These are phyloP conservation scores for Corylus heterophylla DNA, from an alignment of 306 rosid genomes.

Conservation along the genomic window DNA sequence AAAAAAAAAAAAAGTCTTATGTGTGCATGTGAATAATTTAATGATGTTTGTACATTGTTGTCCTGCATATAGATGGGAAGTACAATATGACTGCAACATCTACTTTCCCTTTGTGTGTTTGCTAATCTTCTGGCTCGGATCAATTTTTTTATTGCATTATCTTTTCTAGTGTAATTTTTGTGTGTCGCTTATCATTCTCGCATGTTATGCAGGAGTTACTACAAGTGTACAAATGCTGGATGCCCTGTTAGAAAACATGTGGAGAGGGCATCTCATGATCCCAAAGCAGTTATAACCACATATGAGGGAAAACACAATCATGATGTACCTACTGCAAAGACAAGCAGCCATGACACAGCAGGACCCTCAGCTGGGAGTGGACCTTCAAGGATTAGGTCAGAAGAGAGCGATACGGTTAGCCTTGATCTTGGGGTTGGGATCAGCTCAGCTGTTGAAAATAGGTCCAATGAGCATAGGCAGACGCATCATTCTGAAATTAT, in stretches of 20 bases:
- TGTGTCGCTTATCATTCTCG: slow-evolving; percentile 31
- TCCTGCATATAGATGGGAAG: not conserved
- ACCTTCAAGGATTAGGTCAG: slow-evolving; percentile 58
- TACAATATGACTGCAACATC: slow-evolving; percentile 1
- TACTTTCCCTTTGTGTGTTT: not conserved
- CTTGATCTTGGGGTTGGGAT: slow-evolving; percentile 96
- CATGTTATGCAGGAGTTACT: slow-evolving; percentile 77
- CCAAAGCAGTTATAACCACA: slow-evolving; percentile 95
- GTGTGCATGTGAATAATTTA: not conserved
- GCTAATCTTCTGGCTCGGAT: not conserved
- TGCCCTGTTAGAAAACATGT: slow-evolving; percentile 97
- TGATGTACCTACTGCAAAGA: slow-evolving; percentile 87
- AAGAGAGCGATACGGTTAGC: slow-evolving; percentile 75
- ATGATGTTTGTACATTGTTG: not conserved
- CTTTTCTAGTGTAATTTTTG: slow-evolving; percentile 1
- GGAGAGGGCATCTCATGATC: slow-evolving; percentile 98
- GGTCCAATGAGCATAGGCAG: slow-evolving; percentile 53
- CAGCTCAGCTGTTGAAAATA: slow-evolving; percentile 54
- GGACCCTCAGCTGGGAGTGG: slow-evolving; percentile 41
- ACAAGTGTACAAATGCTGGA: slow-evolving; percentile 92
- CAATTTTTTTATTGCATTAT: slow-evolving; percentile 9
- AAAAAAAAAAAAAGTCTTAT: not conserved
- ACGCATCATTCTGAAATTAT: slow-evolving; percentile 44
- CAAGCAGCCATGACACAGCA: slow-evolving; percentile 73
- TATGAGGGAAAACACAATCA: slow-evolving; percentile 97